Base-by-base conservation (phyloP, 805 yeast genomes). In the Ogataea dorogensis region DNA sequence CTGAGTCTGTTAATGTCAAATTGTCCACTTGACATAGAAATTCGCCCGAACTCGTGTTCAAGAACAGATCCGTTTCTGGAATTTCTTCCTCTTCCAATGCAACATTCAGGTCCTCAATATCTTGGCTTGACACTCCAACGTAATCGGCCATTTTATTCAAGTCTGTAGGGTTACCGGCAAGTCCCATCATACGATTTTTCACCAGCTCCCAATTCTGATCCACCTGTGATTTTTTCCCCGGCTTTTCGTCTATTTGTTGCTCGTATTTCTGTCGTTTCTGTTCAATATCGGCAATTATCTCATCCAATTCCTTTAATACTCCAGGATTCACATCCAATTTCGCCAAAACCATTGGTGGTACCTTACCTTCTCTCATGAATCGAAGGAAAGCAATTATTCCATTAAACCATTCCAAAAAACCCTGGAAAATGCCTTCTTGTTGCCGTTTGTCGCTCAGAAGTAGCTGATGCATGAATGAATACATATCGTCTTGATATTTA, bases 381-480 rank as follows among this genome's bases (percentile, higher is more conserved):
- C 85, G 72, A 33, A 89, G 62, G 43, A 86, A 76, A 9, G 66
- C 63, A 17, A 88, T 64, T 34, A 87, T 77, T 13, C 68, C 64
- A 40, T 83, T 77, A 28, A 86, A 67, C 97, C 97, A 91, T 5
- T 59, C 59, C 28, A 86, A 70, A 34, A 93, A 63, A 4, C 79
- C 78, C 33, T 79, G 77, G 61, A 91, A 91, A 5, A 91, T 63
- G 4, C 56, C 41, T 4, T 51, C 58, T n/a, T 46, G 43, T 6
- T 39, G 46, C 13, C 41, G 74, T 23, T 77, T 67, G 53, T 91
- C 98, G 45, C 84, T 77, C n/a, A 70, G 43, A 58, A 89, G 88
- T n/a, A 88, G 75, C 35, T 83, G 79, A 53, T 86, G 91, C 40
- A 91, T 69, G 53, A 91, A 93, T 35, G 65, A 65, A 67, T 86